Conservation (phyloP, 805 yeast genomes). For the Lachancea waltii region DNA sequence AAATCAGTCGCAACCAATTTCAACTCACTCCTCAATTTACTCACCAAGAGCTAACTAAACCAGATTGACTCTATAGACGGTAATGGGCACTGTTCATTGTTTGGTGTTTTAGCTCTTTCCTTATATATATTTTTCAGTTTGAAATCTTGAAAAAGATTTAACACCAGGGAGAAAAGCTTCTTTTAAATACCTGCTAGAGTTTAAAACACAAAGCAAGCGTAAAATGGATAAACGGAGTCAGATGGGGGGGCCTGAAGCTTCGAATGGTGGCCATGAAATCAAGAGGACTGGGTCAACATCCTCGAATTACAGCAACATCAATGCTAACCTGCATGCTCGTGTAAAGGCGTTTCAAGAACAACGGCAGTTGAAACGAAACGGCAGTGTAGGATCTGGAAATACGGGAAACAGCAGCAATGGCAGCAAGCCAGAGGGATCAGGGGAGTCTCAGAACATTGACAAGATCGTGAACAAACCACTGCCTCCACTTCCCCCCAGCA, state of each 20-base stretch:
- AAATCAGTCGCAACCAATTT: no score
- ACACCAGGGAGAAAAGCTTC: no score
- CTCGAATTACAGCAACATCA: slow-evolving; percentile 36
- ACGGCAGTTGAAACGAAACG: slow-evolving; percentile 43
- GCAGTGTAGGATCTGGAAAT: slow-evolving; percentile 3
- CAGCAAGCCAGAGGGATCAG: slow-evolving; percentile 8
- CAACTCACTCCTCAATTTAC: no score
- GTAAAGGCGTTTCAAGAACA: slow-evolving; percentile 82
- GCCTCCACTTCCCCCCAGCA: slow-evolving; percentile 37
- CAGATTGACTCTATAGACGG: no score
- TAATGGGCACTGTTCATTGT: no score
- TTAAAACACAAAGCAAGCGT: background rate
- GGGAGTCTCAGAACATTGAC: slow-evolving; percentile 19
- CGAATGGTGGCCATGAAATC: slow-evolving; percentile 4
- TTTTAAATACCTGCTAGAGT: no score
- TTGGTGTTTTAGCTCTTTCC: no score
- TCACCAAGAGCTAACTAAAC: no score
- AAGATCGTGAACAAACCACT: slow-evolving; percentile 35
- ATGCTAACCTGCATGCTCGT: slow-evolving; percentile 80
- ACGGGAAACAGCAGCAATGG: slow-evolving; percentile 12
- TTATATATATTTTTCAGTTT: no score
- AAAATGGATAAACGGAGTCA: background rate
- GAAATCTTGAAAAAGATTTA: no score
- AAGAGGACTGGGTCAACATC: slow-evolving; percentile 23
- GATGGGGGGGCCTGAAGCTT: slow-evolving; percentile 3